Percentiles rank a stretch among this genome's conserved stretches.
Conservation (phyloP, 2,329 filamentous ascomycete species). For the Aspergillus pseudotamarii region DNA sequence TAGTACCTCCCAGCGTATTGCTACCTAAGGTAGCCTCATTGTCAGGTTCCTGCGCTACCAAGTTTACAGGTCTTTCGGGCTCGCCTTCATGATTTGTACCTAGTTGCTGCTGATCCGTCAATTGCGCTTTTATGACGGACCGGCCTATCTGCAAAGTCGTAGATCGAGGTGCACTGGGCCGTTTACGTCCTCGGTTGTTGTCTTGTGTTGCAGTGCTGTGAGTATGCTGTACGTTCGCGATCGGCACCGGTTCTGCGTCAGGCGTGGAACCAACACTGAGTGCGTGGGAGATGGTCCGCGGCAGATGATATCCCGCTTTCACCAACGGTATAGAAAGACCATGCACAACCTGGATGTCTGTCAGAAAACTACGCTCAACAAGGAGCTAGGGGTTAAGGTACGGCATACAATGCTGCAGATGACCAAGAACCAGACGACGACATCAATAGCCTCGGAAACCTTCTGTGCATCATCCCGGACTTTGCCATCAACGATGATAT, state of each 20-base stretch:
- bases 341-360: constrained; percentile 66
- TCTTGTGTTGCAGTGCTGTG: constrained; percentile 38
- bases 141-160: constrained; percentile 32
- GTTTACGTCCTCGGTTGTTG: constrained; percentile 31
- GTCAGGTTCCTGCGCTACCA: constrained; percentile 21
- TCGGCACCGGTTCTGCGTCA: constrained; percentile 33
- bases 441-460: constrained; percentile 66
- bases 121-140: constrained; percentile 25
- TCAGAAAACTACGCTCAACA: not conserved
- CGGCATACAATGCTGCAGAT: constrained; percentile 75
- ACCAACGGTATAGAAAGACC: constrained; percentile 76
- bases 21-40: not conserved
- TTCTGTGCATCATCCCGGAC: constrained; percentile 66
- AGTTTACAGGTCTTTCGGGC: constrained; percentile 36
- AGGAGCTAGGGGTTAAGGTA: not conserved
- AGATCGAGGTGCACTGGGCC: constrained; percentile 21
- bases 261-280: constrained; percentile 45
- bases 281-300: constrained; percentile 47
- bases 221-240: constrained; percentile 29
- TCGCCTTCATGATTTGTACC: constrained; percentile 30
- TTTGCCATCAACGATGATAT: constrained; percentile 60
- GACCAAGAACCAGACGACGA: constrained; percentile 84
- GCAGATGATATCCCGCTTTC: constrained; percentile 51
- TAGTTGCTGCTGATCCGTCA: constrained; percentile 21
- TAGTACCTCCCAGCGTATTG: not conserved